These are phyloP conservation scores for Sclerotinia nivalis DNA, from an alignment of 2,329 filamentous ascomycete species.

Conservation along the genomic window DNA sequence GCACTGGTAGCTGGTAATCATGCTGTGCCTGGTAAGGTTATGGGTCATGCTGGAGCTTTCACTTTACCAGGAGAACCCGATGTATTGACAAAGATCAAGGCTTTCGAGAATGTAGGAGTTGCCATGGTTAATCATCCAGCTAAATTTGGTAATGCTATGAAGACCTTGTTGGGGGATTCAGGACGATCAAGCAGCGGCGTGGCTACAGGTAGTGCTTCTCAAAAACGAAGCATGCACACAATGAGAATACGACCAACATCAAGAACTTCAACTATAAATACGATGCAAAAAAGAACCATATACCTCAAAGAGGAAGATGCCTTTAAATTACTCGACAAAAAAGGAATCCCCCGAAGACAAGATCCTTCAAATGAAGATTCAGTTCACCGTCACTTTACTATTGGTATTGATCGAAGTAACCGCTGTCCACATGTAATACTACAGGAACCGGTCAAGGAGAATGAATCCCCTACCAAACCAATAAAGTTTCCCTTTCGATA, in stretches of 20 bases:
- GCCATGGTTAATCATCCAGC: conserved; percentile 75
- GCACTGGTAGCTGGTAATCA: conserved; percentile 68
- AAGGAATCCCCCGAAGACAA: conserved; percentile 40
- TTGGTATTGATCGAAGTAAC: conserved; percentile 65
- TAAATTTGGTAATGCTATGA: conserved; percentile 70
- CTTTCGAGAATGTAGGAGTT: conserved; percentile 65
- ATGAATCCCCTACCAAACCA: conserved; percentile 46
- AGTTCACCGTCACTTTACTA: conserved; percentile 55
- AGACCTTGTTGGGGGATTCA: conserved; percentile 53
- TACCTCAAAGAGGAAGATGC: conserved; percentile 57
- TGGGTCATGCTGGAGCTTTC: conserved; percentile 81
- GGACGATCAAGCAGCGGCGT: conserved; percentile 43
- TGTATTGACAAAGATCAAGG: conserved; percentile 64
- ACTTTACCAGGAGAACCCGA: conserved; percentile 64
- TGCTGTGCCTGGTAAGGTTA: conserved; percentile 64
- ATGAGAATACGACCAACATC: conserved; percentile 36
- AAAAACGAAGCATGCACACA: conserved; percentile 56
- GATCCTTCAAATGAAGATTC: conserved; percentile 19
- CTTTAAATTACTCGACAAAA: conserved; percentile 53
- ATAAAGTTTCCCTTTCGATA: conserved; percentile 65
- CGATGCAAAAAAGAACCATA: conserved; percentile 51
- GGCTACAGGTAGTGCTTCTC: conserved; percentile 43
- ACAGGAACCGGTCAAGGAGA: conserved; percentile 49
- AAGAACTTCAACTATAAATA: conserved; percentile 3
- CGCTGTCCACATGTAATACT: conserved; percentile 62